Base-by-base conservation (phyloP, 805 yeast species). In the Ascoidea rubescens region DNA sequence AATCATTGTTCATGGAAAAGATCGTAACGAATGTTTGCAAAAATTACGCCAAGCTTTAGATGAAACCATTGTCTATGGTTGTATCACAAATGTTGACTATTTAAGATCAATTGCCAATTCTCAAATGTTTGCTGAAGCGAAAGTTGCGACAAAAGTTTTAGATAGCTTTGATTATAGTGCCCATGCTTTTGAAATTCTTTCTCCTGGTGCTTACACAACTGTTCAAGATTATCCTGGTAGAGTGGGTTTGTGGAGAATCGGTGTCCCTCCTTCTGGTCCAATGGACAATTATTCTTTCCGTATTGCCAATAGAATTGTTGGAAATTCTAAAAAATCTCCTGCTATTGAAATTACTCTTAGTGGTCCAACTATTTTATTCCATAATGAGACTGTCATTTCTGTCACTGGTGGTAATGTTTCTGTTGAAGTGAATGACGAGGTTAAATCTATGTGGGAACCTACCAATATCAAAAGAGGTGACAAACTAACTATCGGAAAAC, bases 261-360 rank as follows among this genome's bases (percentile, higher is more conserved):
- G 99, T 65, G 98, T 91, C 52, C 99, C 99, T 31, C 98, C 98
- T 5, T 87, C 96, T 46, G 99, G 99, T 48, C 96, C 98, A 54
- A 93, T 91, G 98, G 99, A 91, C 68, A 78, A 82, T 55, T 90
- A 82, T 61, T 82, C 97, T 4, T 90, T 90, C 72, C 76, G 96
- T 61, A 66, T 87, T 56, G 96, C 96, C 21, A 91, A 91, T 71
- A 73, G 85, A 63, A 80, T 87, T 61, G 98, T 91, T 48, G 98
- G 97, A 55, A 93, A 91, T 67, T 78, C 82, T 58, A 69, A 73
- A 57, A 71, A 75, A 48, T 84, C 96, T 8, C 96, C 98, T 5
- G 96, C 95, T 43, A 74, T 91, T 63, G 99, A 91, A 69, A 73
- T 87, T 53, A 93, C 98, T 1, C 71, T 91, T 60, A 78, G 70